Evolutionary conservation across 164 flowering plant species (phyloP).

Genomic region (Umbellularia californica): DNA sequence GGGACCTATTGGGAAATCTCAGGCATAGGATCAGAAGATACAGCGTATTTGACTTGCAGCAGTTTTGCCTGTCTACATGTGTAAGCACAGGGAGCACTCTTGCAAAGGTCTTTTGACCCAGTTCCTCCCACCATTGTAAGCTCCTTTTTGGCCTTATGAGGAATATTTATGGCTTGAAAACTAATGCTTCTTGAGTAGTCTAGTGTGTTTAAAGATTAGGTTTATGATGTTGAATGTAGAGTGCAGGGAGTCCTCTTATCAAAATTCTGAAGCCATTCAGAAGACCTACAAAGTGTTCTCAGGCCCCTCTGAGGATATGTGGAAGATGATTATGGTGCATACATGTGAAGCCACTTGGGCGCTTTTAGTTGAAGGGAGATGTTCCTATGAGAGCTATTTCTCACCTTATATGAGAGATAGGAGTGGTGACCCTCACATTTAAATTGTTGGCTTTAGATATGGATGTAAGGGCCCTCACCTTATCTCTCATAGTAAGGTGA

Average conservation of each 20-base stretch:
- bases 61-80: constrained; percentile 4
- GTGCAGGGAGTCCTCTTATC: constrained; percentile 41
- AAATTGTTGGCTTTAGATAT: too few species aligned
- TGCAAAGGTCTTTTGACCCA: constrained; percentile 79
- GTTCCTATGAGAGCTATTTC: too few species aligned
- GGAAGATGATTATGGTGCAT: constrained; percentile 57
- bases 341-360: constrained; percentile 6
- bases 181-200: constrained; percentile 63
- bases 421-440: too few species aligned
- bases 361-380: constrained; percentile 6
- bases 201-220: constrained; percentile 49
- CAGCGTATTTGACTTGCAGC: constrained; percentile 26
- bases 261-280: constrained; percentile 82
- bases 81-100: constrained; percentile 61
- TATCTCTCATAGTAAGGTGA: too few species aligned
- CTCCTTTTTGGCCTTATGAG: constrained; percentile 33
- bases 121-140: constrained; percentile 82
- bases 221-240: constrained; percentile 66
- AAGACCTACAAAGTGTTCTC: constrained; percentile 55
- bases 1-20: constrained; percentile 40
- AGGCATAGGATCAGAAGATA: constrained; percentile 59
- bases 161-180: constrained; percentile 46
- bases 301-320: constrained; percentile 59
- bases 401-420: too few species aligned
- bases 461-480: too few species aligned